Base-by-base conservation (phyloP, 495 filamentous ascomycete species). In the Poronia punctata region DNA sequence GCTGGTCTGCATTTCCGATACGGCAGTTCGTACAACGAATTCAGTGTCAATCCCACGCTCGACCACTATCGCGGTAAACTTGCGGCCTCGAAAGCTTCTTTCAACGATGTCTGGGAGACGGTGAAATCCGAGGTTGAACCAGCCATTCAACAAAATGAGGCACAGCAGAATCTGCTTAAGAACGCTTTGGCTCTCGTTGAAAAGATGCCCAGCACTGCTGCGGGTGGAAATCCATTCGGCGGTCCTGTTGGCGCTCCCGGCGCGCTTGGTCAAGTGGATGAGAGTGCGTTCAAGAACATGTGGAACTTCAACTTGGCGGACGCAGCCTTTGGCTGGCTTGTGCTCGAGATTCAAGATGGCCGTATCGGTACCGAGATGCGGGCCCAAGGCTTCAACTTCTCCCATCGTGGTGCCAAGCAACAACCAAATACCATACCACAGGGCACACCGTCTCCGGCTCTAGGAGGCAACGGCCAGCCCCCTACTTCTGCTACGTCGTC, bases 201-300 rank as follows among this genome's bases (percentile, higher is more conserved):
- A 38, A 95, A 92, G 73, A 99, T 99, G 93, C 93, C 93, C 5
- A 79, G 79, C 7, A 83, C 84, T 26, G 92, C 93, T 26, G 93
- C 88, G 38, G 93, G 93, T 44, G 90, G 90, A 1, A 96, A 95
- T 60, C 93, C 93, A 0, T 97, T 97, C 55, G 92, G 93, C 41
- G 92, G 92, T 7, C 82, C 84, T 9, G 73, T 79, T 44, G 75
- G 79, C n/a, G 81, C 83, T 12, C 75, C 75, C 18, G 78, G 77
- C 16, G 74, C 62, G 28, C 81, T 80, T 46, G 90, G 92, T 14
- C 87, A 93, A 52, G 87, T 99, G 14, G 92, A 99, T 53, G 92
- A 99, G 67, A 95, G 89, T 48, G 92, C 92, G 0, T 99, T 99
- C 72, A 99, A 99, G 72, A 99, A 99, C 54, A 97, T 97, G 93